Evolutionary conservation across 257 asterid species (phyloP).

Genomic region (Agastache rugosa): DNA sequence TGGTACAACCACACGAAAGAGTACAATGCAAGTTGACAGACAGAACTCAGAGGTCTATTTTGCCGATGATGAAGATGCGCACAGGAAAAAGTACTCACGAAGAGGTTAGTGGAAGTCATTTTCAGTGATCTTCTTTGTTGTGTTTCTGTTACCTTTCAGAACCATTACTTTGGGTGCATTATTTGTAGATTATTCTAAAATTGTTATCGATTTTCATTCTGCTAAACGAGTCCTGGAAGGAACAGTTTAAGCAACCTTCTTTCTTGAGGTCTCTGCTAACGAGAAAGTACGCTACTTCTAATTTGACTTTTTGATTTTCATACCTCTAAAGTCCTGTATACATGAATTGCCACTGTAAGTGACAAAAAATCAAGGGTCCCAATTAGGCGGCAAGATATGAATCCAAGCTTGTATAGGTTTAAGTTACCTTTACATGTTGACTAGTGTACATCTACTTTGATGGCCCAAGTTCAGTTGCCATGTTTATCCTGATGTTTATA

Average conservation of each 20-base stretch:
- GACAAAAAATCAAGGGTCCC: not conserved
- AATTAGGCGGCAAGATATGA: not conserved
- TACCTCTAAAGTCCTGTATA: not conserved
- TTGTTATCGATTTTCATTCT: not conserved
- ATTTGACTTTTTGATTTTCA: not conserved
- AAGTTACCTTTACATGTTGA: slow-evolving; percentile 1
- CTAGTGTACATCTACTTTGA: slow-evolving; percentile 3
- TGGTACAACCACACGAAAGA: slow-evolving; percentile 85
- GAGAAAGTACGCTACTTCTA: not conserved
- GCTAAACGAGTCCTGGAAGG: not conserved
- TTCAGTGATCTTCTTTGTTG: not conserved
- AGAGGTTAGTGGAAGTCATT: slow-evolving; percentile 62
- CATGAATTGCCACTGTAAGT: not conserved
- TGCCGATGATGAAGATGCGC: slow-evolving; percentile 92
- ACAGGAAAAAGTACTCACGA: slow-evolving; percentile 75
- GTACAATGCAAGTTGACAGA: slow-evolving; percentile 66
- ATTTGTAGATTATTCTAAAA: not conserved
- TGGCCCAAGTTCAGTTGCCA: not conserved
- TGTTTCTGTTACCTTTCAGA: not conserved
- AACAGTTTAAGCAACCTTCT: not conserved
- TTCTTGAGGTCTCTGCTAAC: not conserved
- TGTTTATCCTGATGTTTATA: not conserved
- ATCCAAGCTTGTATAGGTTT: not conserved
- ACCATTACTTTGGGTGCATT: too few species aligned
- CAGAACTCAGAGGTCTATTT: slow-evolving; percentile 84